Base-by-base conservation (phyloP, 208 protist genomes). In the Acanthamoeba castellanii region DNA sequence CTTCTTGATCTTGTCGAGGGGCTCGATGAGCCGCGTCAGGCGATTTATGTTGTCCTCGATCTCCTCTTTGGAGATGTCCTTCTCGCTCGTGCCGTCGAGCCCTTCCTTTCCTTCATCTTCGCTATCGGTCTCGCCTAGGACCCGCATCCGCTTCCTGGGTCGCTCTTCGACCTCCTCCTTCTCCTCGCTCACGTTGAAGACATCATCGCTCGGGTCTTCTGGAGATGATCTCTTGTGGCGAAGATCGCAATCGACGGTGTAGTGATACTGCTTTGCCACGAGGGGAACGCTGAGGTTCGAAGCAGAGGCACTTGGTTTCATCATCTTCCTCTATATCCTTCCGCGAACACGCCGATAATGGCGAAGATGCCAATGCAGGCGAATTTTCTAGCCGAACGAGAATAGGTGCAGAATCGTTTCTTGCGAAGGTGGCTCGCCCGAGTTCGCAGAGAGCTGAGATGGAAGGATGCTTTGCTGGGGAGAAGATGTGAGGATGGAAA, bases 21-120 rank as follows among this genome's bases (percentile, higher is more conserved):
- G 74, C 74, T 82, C 74, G 74, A 82, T 82, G 14, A 82, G 74
- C 18, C 45, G 74, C 5, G 74, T 52, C 7, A 82, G 74, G 37
- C 74, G 74, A 30, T 82, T 52, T 11, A 82, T 82, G 74, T 82
- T 82, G n/a, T 82, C 45, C 74, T 82, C 74, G 32, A 82, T 82
- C 8, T 42, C 74, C 16, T 82, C 74, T 18, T 52, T 42, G 6
- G 74, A 82, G 8, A 82, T 25, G 9, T 82, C 74, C 22, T 52
- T 42, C 20, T 82, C 37, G 37, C 34, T 82, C 37, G 45, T 45
- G 11, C 70, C 74, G 9, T 52, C 37, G 8, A 52, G 74, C 0
- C 74, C 74, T 22, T 82, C 64, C 64, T 72, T 72, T 6, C 64
- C 74, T 6, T 82, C 74, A 25, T 82, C 74, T 8, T 82, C 74